Base-by-base conservation (phyloP, 2,329 filamentous ascomycete genomes). In the Albophoma yamanashiensis region DNA sequence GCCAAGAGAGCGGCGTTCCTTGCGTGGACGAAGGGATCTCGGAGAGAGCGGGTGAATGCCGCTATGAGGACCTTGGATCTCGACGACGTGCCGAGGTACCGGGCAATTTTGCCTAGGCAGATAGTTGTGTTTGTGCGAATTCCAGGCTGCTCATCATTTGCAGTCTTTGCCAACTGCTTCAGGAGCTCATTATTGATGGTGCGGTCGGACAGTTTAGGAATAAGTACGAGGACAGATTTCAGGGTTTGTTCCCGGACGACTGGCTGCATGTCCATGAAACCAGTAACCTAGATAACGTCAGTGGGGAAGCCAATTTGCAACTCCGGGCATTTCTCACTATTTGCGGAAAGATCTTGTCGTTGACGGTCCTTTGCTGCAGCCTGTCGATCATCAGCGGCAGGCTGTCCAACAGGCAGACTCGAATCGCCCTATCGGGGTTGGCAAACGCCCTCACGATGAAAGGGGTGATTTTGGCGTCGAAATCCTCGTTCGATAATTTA, bases 51-150 rank as follows among this genome's bases (percentile, higher is more conserved):
- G 3, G 89, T 88, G 69, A 99, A 99, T 0, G 94, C 94, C 9
- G 94, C 94, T 58, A 92, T 89, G 34, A 99, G 83, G 0, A 99
- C 93, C 73, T 97, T 99, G 56, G 89, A 82, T 63, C 94, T 83
- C 4, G 89, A 91, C 64, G 89, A 80, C 1, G 83, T 79, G 1
- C 91, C 91, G 1, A 99, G 79, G 67, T 96, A 89, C 67, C 91
- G 92, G 17, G 94, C 92, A 66, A 99, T 97, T 70, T 97, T 97
- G 27, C 94, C 94, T 0, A 99, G 77, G 70, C 93, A 97, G 60
- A 99, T 99, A 1, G 94, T 99, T 0, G 94, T 99, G 71, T 99
- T 99, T 11, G 94, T 99, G 63, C 94, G 85, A 65, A 99, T 99
- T 0, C 94, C 94, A 1, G 94, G 92, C 69, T 99, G 93, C 67